phyloP scores from a whole-genome alignment of 208 protist species.

The Angomonas ambiguus region DNA sequence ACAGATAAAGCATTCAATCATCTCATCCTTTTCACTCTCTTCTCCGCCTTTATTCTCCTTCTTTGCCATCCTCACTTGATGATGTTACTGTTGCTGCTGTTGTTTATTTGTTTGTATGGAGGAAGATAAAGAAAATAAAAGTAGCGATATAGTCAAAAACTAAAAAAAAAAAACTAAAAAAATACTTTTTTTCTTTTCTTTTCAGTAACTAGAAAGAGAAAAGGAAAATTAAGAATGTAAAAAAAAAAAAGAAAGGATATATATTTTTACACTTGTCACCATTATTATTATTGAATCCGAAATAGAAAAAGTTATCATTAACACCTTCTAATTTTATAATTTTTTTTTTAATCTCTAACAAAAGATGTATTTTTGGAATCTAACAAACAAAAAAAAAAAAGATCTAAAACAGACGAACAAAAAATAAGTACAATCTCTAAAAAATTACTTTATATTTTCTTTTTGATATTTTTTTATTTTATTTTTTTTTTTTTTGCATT shows the following conservation, averaged over 20 bases:
- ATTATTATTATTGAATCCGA: too few species aligned
- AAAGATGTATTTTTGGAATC: neutral
- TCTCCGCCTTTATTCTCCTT: too few species aligned
- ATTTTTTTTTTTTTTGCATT: neutral
- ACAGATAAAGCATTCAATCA: slow-evolving; percentile 83
- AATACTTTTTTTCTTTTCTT: slow-evolving; percentile 1
- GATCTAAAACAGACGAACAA: neutral
- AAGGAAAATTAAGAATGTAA: neutral
- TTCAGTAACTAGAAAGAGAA: neutral
- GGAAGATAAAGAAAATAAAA: neutral
- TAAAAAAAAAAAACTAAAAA: neutral
- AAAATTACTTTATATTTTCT: neutral
- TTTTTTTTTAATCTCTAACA: too few species aligned
- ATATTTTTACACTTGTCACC: too few species aligned
- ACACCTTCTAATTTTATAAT: too few species aligned
- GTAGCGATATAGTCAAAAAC: neutral
- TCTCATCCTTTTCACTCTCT: too few species aligned
- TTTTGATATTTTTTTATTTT: neutral
- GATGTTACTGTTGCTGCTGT: too few species aligned
- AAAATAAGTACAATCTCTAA: neutral
- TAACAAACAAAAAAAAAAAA: neutral
- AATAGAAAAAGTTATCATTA: too few species aligned
- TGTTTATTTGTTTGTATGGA: slow-evolving; percentile 2
- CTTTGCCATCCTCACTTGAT: too few species aligned
- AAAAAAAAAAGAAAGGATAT: too few species aligned